Base-by-base conservation (phyloP, 768 basidiomycete species). In the Kwoniella botswanensis region DNA sequence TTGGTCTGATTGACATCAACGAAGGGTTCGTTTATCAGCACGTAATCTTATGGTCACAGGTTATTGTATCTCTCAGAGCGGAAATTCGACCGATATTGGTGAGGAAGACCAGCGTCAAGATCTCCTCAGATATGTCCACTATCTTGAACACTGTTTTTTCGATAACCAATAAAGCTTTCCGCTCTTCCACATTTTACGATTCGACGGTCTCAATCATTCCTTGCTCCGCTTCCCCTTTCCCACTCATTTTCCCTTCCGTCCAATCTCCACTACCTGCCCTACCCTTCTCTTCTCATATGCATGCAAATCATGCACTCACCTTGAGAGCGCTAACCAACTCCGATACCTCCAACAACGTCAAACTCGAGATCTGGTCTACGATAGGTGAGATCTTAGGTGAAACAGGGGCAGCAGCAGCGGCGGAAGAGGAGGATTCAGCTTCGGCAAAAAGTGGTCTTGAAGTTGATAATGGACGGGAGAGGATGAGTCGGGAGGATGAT, bases 311-410 rank as follows among this genome's bases (percentile, higher is more conserved):
- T 1, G 50, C 86, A 79, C 83, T 29, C 76, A 92, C 96, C 88
- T 99, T 99, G 79, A 99, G 87, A 42, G 91, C 86, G 1, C 92
- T 86, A 57, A 98, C 95, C 67, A 99, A 88, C 86, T 98, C 96
- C 13, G 96, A 91, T 6, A 96, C 96, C 83, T 98, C 95, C 69
- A 99, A 86, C 66, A 98, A 87, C 21, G 94, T 93, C 76, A 98
- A 84, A 22, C 87, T 85, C 5, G 94, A 92, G 76, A 99, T 98
- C 82, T 93, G 91, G 82, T 98, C 93, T 29, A 99, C 97, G 79
- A 99, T 91, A 70, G 88, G 88, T 60, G 85, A 86, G 74, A 99
- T 87, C 76, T 87, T 89, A 22, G 93, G 75, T 22, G 79, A 79
- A 22, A 79, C 61, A 41, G 76, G 71, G 3, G 63, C 24, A 42